A percentile compares a stretch with the other conserved stretches of the same genome.
Conservation (phyloP, 2,329 filamentous ascomycete genomes). For the Lachnellula suecica region DNA sequence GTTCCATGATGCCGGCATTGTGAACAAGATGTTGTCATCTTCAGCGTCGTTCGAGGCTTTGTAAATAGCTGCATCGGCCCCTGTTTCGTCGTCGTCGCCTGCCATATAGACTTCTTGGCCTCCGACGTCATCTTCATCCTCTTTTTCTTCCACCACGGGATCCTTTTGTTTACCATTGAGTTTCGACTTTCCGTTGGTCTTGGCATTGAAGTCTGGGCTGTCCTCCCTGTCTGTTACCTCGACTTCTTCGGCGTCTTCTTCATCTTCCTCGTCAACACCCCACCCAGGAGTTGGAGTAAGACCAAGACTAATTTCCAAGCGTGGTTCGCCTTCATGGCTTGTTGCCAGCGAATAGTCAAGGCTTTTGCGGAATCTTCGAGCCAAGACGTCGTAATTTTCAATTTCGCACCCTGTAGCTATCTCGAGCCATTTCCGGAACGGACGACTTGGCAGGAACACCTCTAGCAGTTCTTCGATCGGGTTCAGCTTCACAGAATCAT, state of each 20-base stretch:
- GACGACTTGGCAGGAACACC: slow-evolving; percentile 76
- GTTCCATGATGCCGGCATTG: slow-evolving; percentile 77
- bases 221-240: no score
- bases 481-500: slow-evolving; percentile 42
- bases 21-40: slow-evolving; percentile 73
- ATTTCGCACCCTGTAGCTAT: slow-evolving; percentile 76
- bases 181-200: slow-evolving; percentile 26
- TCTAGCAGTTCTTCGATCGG: slow-evolving; percentile 78
- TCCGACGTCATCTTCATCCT: slow-evolving; percentile 59
- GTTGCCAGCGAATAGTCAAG: slow-evolving; percentile 92
- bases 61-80: slow-evolving; percentile 84
- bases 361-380: slow-evolving; percentile 82
- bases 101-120: slow-evolving; percentile 94
- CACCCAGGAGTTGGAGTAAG: slow-evolving; percentile 84
- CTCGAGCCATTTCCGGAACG: slow-evolving; percentile 88
- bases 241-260: slow-evolving; percentile 40
- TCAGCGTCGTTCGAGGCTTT: slow-evolving; percentile 65
- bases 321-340: slow-evolving; percentile 73
- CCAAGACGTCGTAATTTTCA: slow-evolving; percentile 74
- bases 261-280: slow-evolving; percentile 67
- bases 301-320: slow-evolving; percentile 83
- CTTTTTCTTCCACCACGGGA: slow-evolving; percentile 33
- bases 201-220: no score
- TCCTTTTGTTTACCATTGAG: slow-evolving; percentile 17
- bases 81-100: slow-evolving; percentile 68